These are phyloP conservation scores for Malassezia equina DNA, from an alignment of 1,284 basidiomycete species.

Conservation along the genomic window DNA sequence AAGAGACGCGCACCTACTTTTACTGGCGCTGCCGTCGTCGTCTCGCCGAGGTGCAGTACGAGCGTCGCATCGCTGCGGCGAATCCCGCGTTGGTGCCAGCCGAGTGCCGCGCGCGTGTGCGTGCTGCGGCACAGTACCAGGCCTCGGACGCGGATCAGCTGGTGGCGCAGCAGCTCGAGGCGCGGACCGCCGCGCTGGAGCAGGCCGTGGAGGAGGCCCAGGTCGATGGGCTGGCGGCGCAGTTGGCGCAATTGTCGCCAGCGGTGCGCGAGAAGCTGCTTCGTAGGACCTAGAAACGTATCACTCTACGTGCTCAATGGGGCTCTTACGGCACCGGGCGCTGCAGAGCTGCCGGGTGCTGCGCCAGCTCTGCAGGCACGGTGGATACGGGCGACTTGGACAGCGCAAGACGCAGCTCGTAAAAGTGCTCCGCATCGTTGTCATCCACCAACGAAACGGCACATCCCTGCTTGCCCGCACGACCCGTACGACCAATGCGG, in stretches of 20 bases:
- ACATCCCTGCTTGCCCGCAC: constrained; percentile 84
- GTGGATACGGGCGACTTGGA: constrained; percentile 32
- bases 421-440: constrained; percentile 86
- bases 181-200: constrained; percentile 25
- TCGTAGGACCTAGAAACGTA: background rate
- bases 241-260: constrained; percentile 38
- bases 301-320: too few relatives aligned
- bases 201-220: constrained; percentile 29
- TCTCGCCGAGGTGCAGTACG: constrained; percentile 43
- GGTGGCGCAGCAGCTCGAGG: constrained; percentile 37
- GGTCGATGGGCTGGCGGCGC: constrained; percentile 30
- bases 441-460: constrained; percentile 92
- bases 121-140: constrained; percentile 18
- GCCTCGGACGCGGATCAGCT: constrained; percentile 32
- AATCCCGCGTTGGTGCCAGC: constrained; percentile 40
- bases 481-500: constrained; percentile 91
- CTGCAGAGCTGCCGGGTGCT: constrained; percentile 35
- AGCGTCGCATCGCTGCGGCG: constrained; percentile 33
- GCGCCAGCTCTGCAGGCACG: constrained; percentile 27
- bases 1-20: constrained; percentile 73
- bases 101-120: constrained; percentile 31
- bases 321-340: background rate
- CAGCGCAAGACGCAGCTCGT: constrained; percentile 38
- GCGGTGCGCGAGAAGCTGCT: constrained; percentile 25
- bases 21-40: constrained; percentile 78